Evolutionary conservation across 352 stramenopile genomes (phyloP).

Genomic region (Pseudoperonospora humuli): DNA sequence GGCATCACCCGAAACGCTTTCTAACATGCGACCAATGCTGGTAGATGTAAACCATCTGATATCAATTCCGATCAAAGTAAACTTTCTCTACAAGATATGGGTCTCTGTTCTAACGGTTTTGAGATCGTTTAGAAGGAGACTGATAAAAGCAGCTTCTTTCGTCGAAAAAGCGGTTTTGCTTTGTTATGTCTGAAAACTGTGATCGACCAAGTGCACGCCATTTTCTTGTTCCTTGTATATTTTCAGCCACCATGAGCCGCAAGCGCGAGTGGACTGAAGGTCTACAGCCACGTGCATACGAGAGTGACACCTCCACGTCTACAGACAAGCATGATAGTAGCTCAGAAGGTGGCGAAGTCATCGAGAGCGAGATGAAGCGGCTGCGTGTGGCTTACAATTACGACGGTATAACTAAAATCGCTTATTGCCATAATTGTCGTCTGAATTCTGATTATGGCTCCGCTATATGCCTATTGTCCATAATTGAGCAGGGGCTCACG

Average conservation of each 20-base stretch:
- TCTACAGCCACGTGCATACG: slow-evolving; percentile 2
- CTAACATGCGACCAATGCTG: no score
- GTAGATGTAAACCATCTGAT: no score
- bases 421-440: not conserved
- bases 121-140: no score
- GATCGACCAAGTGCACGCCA: no score
- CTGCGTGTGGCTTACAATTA: slow-evolving; percentile 64
- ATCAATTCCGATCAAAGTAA: no score
- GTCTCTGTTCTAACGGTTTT: no score
- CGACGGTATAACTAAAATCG: slow-evolving; percentile 13
- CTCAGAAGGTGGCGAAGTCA: slow-evolving; percentile 28
- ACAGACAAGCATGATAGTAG: slow-evolving; percentile 10
- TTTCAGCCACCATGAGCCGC: slow-evolving; percentile 6
- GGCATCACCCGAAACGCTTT: no score
- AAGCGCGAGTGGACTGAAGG: slow-evolving; percentile 14
- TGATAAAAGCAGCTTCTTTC: no score
- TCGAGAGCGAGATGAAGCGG: slow-evolving; percentile 69
- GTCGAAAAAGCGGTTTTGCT: no score
- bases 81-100: no score
- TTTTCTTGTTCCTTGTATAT: no score
- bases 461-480: not conserved
- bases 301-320: slow-evolving; percentile 18
- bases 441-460: not conserved
- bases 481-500: slow-evolving; percentile 13
- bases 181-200: no score